Conservation (phyloP, 2,329 filamentous ascomycete species). For the Diaporthe citrichinensis region DNA sequence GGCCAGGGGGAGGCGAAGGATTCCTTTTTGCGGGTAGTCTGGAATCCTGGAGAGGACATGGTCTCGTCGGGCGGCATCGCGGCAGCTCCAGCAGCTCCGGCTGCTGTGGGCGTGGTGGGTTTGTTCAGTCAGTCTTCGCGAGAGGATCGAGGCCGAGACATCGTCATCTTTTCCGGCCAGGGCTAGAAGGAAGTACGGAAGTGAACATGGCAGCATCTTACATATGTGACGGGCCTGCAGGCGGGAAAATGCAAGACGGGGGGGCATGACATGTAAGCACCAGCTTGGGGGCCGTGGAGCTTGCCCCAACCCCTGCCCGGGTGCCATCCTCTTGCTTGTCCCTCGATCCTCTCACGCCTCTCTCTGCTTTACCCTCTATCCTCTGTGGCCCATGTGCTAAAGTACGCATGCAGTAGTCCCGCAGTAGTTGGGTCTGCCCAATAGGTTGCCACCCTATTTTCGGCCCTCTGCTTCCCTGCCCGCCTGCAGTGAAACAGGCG, state of each 20-base stretch:
- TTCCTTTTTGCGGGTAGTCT: conserved; percentile 33
- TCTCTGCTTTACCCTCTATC: too few species aligned
- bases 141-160: conserved; percentile 30
- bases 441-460: conserved; percentile 27
- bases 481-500: conserved; percentile 7
- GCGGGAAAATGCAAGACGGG: conserved; percentile 15
- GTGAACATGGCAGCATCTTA: background rate
- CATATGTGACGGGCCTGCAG: conserved; percentile 15
- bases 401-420: background rate
- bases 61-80: conserved; percentile 31
- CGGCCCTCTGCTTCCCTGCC: conserved; percentile 2
- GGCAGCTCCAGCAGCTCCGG: background rate
- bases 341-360: background rate
- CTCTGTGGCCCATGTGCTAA: background rate
- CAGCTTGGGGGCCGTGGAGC: conserved; percentile 28
- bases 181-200: background rate
- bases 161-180: conserved; percentile 22
- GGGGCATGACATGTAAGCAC: conserved; percentile 23
- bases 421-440: background rate
- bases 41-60: conserved; percentile 30
- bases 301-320: background rate
- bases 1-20: conserved; percentile 36
- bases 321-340: background rate
- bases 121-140: background rate
- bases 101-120: background rate